These are phyloP conservation scores for Xylaria sp. DNA, from an alignment of 2,329 filamentous ascomycete species.

Conservation along the genomic window DNA sequence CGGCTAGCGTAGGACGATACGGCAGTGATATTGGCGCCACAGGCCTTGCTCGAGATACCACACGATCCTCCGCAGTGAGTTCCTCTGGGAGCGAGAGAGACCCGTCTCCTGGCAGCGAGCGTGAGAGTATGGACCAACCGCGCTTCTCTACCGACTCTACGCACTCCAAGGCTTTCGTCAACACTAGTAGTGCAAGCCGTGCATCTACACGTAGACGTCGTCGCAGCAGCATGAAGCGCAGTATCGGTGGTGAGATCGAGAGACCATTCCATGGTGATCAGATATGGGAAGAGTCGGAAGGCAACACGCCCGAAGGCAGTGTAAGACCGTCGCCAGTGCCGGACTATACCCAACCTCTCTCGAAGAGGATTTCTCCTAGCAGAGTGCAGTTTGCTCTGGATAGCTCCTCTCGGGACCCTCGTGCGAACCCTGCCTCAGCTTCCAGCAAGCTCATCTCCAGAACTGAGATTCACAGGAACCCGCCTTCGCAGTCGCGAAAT, in stretches of 20 bases:
- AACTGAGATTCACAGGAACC: conserved; percentile 78
- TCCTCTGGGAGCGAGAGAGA: conserved; percentile 45
- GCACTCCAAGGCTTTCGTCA: conserved; percentile 39
- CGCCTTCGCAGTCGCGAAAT: conserved; percentile 76
- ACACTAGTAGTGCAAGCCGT: conserved; percentile 34
- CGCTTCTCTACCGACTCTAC: conserved; percentile 27
- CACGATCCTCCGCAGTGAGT: conserved; percentile 48
- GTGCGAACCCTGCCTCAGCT: conserved; percentile 34
- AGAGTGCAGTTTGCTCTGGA: conserved; percentile 52
- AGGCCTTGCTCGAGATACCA: conserved; percentile 41
- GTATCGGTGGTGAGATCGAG: conserved; percentile 63
- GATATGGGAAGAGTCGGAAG: conserved; percentile 84
- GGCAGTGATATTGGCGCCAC: conserved; percentile 43
- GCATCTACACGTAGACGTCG: conserved; percentile 42
- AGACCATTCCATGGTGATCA: conserved; percentile 68
- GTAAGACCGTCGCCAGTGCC: conserved; percentile 22
- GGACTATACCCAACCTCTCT: conserved; percentile 41
- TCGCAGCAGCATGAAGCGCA: conserved; percentile 62
- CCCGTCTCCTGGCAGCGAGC: conserved; percentile 32
- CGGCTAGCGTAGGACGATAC: conserved; percentile 52
- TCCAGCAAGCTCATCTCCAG: conserved; percentile 40
- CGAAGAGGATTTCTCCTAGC: conserved; percentile 62
- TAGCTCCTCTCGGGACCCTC: conserved; percentile 36
- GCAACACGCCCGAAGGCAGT: conserved; percentile 29
- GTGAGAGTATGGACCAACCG: conserved; percentile 33